Evolutionary conservation across 2,329 filamentous ascomycete genomes (phyloP).

Genomic region (Curvularia verruculosa): DNA sequence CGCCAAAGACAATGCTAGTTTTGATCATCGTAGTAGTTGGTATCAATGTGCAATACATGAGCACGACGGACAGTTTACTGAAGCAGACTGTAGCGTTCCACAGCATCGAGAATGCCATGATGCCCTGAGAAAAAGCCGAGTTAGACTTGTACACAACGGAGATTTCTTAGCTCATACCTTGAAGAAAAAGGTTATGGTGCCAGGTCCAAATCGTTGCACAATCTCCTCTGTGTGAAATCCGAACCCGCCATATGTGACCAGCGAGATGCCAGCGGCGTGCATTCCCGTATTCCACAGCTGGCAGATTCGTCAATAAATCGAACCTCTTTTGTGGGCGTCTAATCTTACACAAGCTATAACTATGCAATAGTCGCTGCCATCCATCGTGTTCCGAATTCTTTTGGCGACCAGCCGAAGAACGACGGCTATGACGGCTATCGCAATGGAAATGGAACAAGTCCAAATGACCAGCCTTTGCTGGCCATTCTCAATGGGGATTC

Average conservation of each 20-base stretch:
- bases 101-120: conserved; percentile 27
- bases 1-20: conserved; percentile 12
- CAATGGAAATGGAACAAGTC: conserved; percentile 16
- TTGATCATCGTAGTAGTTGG: conserved; percentile 17
- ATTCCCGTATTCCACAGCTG: conserved; percentile 27
- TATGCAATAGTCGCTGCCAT: conserved; percentile 27
- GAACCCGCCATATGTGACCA: conserved; percentile 29
- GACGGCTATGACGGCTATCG: conserved; percentile 17
- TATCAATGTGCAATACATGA: conserved; percentile 28
- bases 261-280: conserved; percentile 22
- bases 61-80: conserved; percentile 27
- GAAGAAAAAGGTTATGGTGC: conserved; percentile 27
- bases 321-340: too few relatives aligned
- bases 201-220: conserved; percentile 22
- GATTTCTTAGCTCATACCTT: conserved; percentile 14
- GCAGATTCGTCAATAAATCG: neutral
- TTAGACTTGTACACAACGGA: neutral
- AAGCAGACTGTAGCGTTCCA: conserved; percentile 32
- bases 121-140: conserved; percentile 2
- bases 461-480: conserved; percentile 13
- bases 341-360: conserved; percentile 14
- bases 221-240: conserved; percentile 27
- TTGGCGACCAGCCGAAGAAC: conserved; percentile 18
- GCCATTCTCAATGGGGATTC: conserved; percentile 21
- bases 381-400: conserved; percentile 9